Conservation (phyloP, 2,329 filamentous ascomycete species). For the Fusarium goolgardi region DNA sequence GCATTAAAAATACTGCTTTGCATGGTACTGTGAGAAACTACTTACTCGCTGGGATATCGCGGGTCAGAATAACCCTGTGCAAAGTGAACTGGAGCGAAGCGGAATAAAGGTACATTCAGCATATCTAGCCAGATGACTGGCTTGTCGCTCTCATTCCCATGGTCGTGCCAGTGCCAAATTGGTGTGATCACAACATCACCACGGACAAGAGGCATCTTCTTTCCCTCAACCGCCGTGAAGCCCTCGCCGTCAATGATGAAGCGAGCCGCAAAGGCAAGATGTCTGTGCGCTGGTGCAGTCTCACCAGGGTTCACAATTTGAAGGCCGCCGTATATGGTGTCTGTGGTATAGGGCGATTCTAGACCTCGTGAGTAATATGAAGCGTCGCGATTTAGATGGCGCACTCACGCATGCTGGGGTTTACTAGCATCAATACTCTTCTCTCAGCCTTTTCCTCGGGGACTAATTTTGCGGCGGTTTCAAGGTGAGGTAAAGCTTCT, state of each 20-base stretch:
- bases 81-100: constrained; percentile 64
- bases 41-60: constrained; percentile 61
- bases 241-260: constrained; percentile 69
- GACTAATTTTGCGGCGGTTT: constrained; percentile 51
- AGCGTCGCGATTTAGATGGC: accelerated
- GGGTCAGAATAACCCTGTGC: constrained; percentile 61
- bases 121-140: constrained; percentile 70
- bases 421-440: constrained; percentile 57
- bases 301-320: constrained; percentile 68
- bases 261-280: constrained; percentile 66
- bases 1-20: background rate
- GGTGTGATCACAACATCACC: constrained; percentile 69
- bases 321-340: constrained; percentile 68
- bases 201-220: constrained; percentile 61
- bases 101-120: constrained; percentile 64
- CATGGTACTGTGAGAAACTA: background rate
- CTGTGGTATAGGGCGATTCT: constrained; percentile 60
- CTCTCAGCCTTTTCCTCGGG: constrained; percentile 57
- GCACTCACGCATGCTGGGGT: constrained; percentile 60
- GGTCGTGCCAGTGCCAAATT: constrained; percentile 70
- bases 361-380: background rate
- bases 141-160: constrained; percentile 66
- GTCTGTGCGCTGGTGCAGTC: constrained; percentile 65
- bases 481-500: constrained; percentile 51
- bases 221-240: constrained; percentile 68